Percentiles rank a stretch among this genome's conserved stretches.
Conservation (phyloP, 257 asterid genomes). For the Forsythia viridissima region DNA sequence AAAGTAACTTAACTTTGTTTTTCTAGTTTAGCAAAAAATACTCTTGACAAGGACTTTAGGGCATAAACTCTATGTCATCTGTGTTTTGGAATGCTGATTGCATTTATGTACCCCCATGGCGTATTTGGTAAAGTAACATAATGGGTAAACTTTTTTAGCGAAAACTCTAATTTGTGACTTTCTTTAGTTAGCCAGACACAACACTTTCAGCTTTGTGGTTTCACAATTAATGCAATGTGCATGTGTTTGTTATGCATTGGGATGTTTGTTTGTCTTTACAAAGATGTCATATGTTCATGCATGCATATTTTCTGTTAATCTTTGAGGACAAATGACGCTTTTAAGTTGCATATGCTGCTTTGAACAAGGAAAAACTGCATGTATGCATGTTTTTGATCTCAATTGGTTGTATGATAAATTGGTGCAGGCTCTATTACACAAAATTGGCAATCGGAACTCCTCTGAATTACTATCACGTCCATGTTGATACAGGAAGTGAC, state of each 20-base stretch:
- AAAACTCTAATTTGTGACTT: neutral
- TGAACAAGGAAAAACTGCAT: neutral
- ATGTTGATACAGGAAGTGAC: conserved; percentile 76
- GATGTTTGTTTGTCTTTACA: neutral
- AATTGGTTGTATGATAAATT: conserved; percentile 11
- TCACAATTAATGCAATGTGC: too few relatives aligned
- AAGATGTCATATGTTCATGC: neutral
- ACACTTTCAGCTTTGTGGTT: too few relatives aligned
- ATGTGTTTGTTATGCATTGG: neutral
- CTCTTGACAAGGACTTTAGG: neutral
- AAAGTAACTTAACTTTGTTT: neutral
- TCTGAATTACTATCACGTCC: conserved; percentile 56
- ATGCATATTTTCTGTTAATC: too few relatives aligned
- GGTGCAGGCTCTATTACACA: conserved; percentile 58
- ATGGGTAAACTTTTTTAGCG: too few relatives aligned
- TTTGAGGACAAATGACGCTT: too few relatives aligned
- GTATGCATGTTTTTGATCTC: neutral
- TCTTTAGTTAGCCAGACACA: neutral
- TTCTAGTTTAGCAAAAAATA: neutral
- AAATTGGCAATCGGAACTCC: conserved; percentile 57
- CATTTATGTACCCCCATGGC: neutral
- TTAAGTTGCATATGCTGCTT: neutral
- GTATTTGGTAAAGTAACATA: too few relatives aligned
- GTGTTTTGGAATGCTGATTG: neutral
- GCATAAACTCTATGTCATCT: neutral